Evolutionary conservation across 2,329 filamentous ascomycete species (phyloP).

Genomic region (Neofusicoccum laricinum): DNA sequence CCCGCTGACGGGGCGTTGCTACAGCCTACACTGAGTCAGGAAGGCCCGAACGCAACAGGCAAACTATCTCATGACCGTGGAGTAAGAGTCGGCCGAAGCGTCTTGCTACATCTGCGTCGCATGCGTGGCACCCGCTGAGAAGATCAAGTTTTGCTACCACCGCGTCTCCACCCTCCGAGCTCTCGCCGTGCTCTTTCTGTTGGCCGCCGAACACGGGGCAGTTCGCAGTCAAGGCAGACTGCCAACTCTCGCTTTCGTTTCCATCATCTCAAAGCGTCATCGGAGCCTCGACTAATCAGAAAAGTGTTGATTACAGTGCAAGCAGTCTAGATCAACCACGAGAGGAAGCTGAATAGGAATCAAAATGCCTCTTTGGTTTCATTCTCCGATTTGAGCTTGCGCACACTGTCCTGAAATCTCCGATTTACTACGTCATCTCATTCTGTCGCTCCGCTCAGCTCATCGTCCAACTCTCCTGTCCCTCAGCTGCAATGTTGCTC

Average conservation of each 20-base stretch:
- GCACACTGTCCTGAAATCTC: neutral
- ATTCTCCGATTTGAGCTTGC: neutral
- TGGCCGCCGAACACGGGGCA: neutral
- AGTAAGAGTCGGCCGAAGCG: neutral
- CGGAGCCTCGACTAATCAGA: neutral
- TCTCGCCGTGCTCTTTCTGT: neutral
- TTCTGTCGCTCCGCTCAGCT: neutral
- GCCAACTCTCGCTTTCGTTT: neutral
- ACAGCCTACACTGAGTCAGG: neutral
- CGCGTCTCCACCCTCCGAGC: neutral
- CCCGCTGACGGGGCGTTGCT: neutral
- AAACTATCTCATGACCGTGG: neutral
- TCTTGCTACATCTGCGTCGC: neutral
- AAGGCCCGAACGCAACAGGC: conserved; percentile 4
- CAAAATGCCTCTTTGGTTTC: neutral
- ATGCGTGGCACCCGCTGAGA: neutral
- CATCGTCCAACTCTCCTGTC: neutral
- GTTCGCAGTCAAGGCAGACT: neutral
- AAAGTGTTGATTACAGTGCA: neutral
- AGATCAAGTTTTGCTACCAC: neutral
- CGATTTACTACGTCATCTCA: no score
- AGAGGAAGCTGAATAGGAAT: neutral
- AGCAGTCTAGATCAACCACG: neutral
- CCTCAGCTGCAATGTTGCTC: neutral
- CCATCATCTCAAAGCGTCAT: neutral